Percentiles rank a stretch among this genome's conserved stretches.
These are phyloP conservation scores for Cladosporium cucumerinum DNA, from an alignment of 2,329 filamentous ascomycete species.

Conservation along the genomic window DNA sequence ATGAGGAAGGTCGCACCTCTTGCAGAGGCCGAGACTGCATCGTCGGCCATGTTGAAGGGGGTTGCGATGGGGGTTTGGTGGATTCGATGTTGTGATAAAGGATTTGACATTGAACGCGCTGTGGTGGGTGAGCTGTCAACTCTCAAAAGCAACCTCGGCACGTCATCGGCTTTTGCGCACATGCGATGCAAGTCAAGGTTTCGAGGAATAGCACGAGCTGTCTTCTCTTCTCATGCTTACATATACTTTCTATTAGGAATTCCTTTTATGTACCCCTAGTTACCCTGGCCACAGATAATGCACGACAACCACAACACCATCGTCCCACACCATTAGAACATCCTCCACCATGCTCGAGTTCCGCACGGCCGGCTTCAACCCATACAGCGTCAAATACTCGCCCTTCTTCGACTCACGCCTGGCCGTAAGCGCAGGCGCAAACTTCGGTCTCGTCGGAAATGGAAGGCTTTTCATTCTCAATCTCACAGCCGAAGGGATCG, in stretches of 20 bases:
- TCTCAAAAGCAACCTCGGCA: slow-evolving; percentile 3
- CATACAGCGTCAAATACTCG: slow-evolving; percentile 96
- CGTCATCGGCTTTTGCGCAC: slow-evolving; percentile 15
- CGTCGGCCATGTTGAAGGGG: slow-evolving; percentile 25
- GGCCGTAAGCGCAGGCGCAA: slow-evolving; percentile 84
- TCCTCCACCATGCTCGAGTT: slow-evolving; percentile 76
- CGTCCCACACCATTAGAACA: background rate
- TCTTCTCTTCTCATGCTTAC: background rate
- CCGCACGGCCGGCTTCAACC: slow-evolving; percentile 89
- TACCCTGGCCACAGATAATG: background rate
- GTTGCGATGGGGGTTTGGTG: background rate
- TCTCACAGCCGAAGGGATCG: slow-evolving; percentile 77
- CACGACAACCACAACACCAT: background rate
- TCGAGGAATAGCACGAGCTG: background rate
- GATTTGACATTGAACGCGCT: background rate
- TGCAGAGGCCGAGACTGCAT: slow-evolving; percentile 48
- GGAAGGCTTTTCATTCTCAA: slow-evolving; percentile 82
- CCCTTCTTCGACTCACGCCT: slow-evolving; percentile 96
- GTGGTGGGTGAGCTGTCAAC: slow-evolving; percentile 8
- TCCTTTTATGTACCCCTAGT: background rate
- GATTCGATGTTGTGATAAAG: background rate
- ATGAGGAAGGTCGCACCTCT: slow-evolving; percentile 83
- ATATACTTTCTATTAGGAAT: background rate
- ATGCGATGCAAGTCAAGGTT: background rate
- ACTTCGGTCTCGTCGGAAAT: slow-evolving; percentile 97